These are phyloP conservation scores for Piper betle DNA, from an alignment of 164 flowering plant genomes.

Conservation along the genomic window DNA sequence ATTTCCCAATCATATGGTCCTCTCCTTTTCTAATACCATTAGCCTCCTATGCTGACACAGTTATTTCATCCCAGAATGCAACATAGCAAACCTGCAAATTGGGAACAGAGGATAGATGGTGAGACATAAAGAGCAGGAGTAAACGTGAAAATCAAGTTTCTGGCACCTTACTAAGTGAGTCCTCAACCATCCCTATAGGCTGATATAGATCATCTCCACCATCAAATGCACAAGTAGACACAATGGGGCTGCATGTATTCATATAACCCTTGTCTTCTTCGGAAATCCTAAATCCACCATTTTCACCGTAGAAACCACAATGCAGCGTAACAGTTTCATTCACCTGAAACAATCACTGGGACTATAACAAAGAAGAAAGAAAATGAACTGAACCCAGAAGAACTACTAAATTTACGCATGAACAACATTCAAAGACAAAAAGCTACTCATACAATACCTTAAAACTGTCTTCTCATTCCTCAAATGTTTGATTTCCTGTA, in stretches of 20 bases:
- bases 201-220: conserved; percentile 98
- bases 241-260: conserved; percentile 64
- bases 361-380: conserved; percentile 8
- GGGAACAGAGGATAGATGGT: background rate
- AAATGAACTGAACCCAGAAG: background rate
- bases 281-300: conserved; percentile 77
- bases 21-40: conserved; percentile 47
- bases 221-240: conserved; percentile 96
- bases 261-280: conserved; percentile 59
- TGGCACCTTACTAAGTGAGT: conserved; percentile 60
- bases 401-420: too few relatives aligned
- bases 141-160: background rate
- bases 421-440: background rate
- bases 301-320: conserved; percentile 89
- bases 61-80: conserved; percentile 96
- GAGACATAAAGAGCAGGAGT: background rate
- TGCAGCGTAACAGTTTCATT: conserved; percentile 51
- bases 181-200: conserved; percentile 82
- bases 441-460: conserved; percentile 35
- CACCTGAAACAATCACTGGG: conserved; percentile 36
- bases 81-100: conserved; percentile 77
- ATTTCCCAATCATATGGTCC: conserved; percentile 66
- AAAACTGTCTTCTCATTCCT: conserved; percentile 64
- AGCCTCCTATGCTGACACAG: conserved; percentile 52
- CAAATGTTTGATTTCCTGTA: conserved; percentile 67